A percentile compares a stretch with the other conserved stretches of the same genome.
Evolutionary conservation across 495 filamentous ascomycete genomes (phyloP).

Genomic region (Cryomyces antarcticus): DNA sequence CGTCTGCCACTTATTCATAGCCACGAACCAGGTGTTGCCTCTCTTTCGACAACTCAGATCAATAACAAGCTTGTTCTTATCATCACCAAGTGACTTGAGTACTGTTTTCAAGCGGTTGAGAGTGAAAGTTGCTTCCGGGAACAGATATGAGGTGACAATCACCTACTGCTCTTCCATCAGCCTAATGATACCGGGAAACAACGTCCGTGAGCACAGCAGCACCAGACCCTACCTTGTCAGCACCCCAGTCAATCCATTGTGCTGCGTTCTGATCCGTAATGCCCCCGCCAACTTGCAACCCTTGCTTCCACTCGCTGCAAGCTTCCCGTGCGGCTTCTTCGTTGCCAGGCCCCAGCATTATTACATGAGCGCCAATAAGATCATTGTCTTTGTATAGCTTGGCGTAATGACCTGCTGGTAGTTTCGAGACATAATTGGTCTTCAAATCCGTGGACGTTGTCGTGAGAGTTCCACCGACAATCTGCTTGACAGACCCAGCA

Average conservation of each 20-base stretch:
- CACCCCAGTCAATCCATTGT: slow-evolving; percentile 71
- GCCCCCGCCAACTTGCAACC: slow-evolving; percentile 76
- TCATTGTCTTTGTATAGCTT: slow-evolving; percentile 51
- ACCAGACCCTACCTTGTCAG: slow-evolving; percentile 52
- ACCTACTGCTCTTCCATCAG: slow-evolving; percentile 36
- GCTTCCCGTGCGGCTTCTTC: slow-evolving; percentile 59
- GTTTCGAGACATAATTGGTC: slow-evolving; percentile 77
- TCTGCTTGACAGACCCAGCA: slow-evolving; percentile 90
- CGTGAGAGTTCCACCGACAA: slow-evolving; percentile 73
- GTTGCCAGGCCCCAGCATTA: slow-evolving; percentile 85
- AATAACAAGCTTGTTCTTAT: slow-evolving; percentile 70
- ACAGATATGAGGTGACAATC: slow-evolving; percentile 73
- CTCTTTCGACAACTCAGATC: slow-evolving; percentile 74
- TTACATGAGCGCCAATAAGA: slow-evolving; percentile 71
- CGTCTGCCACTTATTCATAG: slow-evolving; percentile 97
- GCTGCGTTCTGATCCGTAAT: slow-evolving; percentile 68
- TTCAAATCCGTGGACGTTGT: slow-evolving; percentile 31
- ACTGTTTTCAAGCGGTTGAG: slow-evolving; percentile 50
- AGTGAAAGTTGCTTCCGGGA: slow-evolving; percentile 65
- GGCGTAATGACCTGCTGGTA: slow-evolving; percentile 63
- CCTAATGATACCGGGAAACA: slow-evolving; percentile 4
- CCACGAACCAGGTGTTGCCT: slow-evolving; percentile 66
- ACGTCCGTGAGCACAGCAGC: neutral
- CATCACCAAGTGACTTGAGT: slow-evolving; percentile 44
- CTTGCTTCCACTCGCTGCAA: slow-evolving; percentile 50